Evolutionary conservation across 306 rosid species (phyloP).

Genomic region (Geum urbanum): DNA sequence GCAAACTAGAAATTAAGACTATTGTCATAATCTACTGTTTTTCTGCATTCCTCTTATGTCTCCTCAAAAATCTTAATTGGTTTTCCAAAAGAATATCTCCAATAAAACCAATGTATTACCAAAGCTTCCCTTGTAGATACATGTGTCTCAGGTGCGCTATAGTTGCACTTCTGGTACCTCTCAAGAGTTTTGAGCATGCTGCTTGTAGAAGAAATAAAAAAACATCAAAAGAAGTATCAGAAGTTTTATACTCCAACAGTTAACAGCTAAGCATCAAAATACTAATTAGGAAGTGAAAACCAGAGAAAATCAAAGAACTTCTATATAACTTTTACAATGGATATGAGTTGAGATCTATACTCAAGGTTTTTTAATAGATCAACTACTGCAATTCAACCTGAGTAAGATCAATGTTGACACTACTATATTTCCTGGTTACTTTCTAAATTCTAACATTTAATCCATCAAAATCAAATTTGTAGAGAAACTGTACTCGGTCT

Average conservation of each 20-base stretch:
- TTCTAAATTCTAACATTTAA: background rate
- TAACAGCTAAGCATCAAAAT: background rate
- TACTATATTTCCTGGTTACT: background rate
- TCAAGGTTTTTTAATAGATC: background rate
- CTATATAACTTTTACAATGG: too few species aligned
- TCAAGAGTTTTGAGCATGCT: constrained; percentile 99
- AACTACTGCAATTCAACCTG: background rate
- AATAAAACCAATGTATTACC: constrained; percentile 41
- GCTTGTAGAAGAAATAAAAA: constrained; percentile 11
- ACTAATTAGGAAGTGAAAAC: background rate
- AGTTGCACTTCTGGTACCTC: constrained; percentile 95
- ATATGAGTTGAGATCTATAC: background rate
- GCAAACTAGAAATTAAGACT: background rate
- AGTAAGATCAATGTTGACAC: background rate
- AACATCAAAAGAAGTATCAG: background rate
- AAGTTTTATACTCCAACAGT: background rate
- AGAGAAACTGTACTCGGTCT: background rate
- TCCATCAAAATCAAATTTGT: background rate
- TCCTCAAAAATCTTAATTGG: background rate
- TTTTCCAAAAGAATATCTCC: background rate
- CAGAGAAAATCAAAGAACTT: background rate
- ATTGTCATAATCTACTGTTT: background rate
- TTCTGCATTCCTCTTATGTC: background rate
- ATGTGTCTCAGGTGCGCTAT: constrained; percentile 86
- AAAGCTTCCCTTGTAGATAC: constrained; percentile 86